These are phyloP conservation scores for Blastobotrys illinoisensis DNA, from an alignment of 1,139 yeast genomes.

Conservation along the genomic window DNA sequence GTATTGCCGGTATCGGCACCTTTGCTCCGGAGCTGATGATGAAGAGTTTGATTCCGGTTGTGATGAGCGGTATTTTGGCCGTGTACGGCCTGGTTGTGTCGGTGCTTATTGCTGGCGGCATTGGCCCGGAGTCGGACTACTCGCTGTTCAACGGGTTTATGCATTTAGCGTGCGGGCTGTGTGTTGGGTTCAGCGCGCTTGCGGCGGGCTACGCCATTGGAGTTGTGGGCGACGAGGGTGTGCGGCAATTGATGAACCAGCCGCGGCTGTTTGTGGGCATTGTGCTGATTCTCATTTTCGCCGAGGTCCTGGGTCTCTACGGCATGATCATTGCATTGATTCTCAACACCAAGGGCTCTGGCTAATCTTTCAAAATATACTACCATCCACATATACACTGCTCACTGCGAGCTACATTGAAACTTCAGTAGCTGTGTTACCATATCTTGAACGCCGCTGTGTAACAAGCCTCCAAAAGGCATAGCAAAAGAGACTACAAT, in stretches of 20 bases:
- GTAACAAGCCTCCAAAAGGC: too few relatives aligned
- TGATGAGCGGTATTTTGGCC: constrained; percentile 99
- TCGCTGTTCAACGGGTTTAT: constrained; percentile 96
- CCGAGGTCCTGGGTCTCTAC: constrained; percentile 94
- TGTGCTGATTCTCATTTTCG: constrained; percentile 74
- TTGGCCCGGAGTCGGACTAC: constrained; percentile 77
- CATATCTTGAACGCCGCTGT: too few relatives aligned
- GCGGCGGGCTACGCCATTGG: constrained; percentile 99
- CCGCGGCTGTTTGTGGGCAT: constrained; percentile 97
- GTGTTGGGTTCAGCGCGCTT: constrained; percentile 94
- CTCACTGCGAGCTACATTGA: too few relatives aligned
- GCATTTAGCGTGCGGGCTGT: constrained; percentile 96
- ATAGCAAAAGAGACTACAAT: too few relatives aligned
- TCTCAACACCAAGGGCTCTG: constrained; percentile 71
- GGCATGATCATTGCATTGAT: constrained; percentile 85
- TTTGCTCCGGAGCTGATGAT: constrained; percentile 35
- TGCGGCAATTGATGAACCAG: constrained; percentile 92
- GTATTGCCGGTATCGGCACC: constrained; percentile 97
- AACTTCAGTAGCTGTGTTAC: too few relatives aligned
- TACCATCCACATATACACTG: too few relatives aligned
- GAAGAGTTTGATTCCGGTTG: constrained; percentile 63
- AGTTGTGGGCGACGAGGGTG: constrained; percentile 98
- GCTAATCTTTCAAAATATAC: not conserved
- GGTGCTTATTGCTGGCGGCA: constrained; percentile 75
- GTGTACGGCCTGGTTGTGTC: constrained; percentile 97